Evolutionary conservation across 768 basidiomycete species (phyloP), one percentile per base, ranked within the genome.

Genomic region (Roridomyces roridus): DNA sequence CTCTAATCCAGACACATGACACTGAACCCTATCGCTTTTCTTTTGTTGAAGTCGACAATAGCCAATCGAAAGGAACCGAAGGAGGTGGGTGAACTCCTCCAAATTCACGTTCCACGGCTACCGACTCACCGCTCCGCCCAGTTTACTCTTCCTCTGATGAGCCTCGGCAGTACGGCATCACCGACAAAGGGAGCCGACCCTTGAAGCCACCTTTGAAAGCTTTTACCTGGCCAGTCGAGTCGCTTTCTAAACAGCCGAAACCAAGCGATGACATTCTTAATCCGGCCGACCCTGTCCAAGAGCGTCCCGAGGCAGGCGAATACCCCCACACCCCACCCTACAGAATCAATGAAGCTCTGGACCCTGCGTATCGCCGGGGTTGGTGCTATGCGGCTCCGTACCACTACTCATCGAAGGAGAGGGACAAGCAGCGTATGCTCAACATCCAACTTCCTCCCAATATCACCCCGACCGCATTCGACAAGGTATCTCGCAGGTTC

Each of bases 371-470:
- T 14, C 55, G 55, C 11, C 23, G 41, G 0, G 41, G 55, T 0
- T 56, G 26, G 18, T 11, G 46, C 20, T 56, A 49, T 8, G 39
- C 55, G 2, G 55, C 55, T 6, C 41, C 47, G 7, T 49, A 36
- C 23, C 15, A 21, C 17, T 18, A 23, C 0, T 11, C 5, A 0
- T 5, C 23, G 4, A 18, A 17, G 5, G 8, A 15, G 1, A n/a
- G 29, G 14, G 23, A 56, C 23, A 34, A 24, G 1, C n/a, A 55
- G 6, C 25, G 25, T 10, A 56, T 56, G 55, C 26, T 49, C 1
- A 21, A 56, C 5, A 29, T 56, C 5, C 46, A 41, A 14, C 36
- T 43, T 20, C 55, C 55, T 1, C 55, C 47, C 15, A 49, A 56
- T 5, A 23, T 37, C 0, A 34, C 5, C 5, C 55, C 55, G 0